Conservation (phyloP, 2,329 filamentous ascomycete species). For the Fusarium caatingaense region DNA sequence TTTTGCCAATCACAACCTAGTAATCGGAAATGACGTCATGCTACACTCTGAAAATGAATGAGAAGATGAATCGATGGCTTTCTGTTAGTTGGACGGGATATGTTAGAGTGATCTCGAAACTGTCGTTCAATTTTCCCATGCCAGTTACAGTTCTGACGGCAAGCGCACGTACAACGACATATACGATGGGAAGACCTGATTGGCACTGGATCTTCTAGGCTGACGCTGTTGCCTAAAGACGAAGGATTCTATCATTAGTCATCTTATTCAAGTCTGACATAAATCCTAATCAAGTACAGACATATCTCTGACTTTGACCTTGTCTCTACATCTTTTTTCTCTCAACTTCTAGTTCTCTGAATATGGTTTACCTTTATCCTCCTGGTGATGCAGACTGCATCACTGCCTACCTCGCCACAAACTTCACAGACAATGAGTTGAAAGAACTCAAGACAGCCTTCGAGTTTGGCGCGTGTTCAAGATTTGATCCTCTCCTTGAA, state of each 20-base stretch:
- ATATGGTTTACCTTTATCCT: conserved; percentile 1
- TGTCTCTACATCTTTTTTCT: background rate
- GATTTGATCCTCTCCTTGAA: background rate
- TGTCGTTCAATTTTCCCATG: no score
- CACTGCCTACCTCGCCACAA: background rate
- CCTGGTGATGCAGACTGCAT: background rate
- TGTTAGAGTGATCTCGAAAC: no score
- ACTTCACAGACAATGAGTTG: background rate
- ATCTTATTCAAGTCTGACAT: background rate
- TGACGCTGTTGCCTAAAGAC: background rate
- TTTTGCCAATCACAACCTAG: no score
- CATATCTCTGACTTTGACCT: background rate
- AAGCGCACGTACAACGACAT: rapidly evolving
- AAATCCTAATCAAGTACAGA: background rate
- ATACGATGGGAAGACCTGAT: background rate
- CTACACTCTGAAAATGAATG: no score
- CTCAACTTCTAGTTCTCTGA: rapidly evolving
- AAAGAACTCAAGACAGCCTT: background rate
- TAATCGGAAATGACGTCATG: no score
- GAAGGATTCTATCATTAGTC: background rate
- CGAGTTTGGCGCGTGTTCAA: conserved; percentile 1
- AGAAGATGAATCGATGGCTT: no score
- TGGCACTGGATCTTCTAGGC: background rate
- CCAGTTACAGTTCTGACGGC: background rate
- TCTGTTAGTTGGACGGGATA: no score